Evolutionary conservation across 2,329 filamentous ascomycete species (phyloP), one percentile per base, ranked within the genome.

Genomic region (Penicillium sp.): DNA sequence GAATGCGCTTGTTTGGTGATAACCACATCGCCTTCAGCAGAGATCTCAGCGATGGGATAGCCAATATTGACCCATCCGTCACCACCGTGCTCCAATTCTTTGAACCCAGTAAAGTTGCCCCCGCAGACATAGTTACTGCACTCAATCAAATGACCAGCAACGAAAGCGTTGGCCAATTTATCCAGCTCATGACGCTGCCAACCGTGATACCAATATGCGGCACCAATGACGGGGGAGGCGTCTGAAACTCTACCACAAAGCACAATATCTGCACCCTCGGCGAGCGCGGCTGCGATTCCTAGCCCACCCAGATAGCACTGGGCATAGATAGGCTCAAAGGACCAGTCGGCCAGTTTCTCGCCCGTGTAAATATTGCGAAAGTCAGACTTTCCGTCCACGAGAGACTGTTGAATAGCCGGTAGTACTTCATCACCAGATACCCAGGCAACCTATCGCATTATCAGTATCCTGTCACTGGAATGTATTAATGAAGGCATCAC

Each of bases 371-470:
- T 71, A 55, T 79, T 80, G 38, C 72, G 76, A 65, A 80, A 79
- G 2, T 70, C 71, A 5, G 68, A 69, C 40, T 72, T 70, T 3
- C 76, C 76, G 13, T 65, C 68, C 1, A 67, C 60, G n/a, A 79
- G 61, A 1, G 70, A 68, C 4, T 68, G 57, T 56, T 76, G 70
- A 37, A 80, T 67, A 1, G 72, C 71, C 2, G 74, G 70, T 5
- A 80, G 66, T 6, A 80, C 77, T 63, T 81, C 78, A 62, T 84
- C 82, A 2, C 82, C 82, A 40, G 78, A 79, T 22, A 84, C 74
- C 77, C 80, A 83, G 10, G 82, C 82, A 3, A 84, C 76, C 65
- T 68, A 33, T 28, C 7, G 12, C 13, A 26, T 8, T 28, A 26
- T 38, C 22, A 54, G 51, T 6, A 30, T n/a, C 1, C 1, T 1